Evolutionary conservation across 768 basidiomycete genomes (phyloP), one percentile per base, ranked within the genome.

Genomic region (Calvatia gigantea): DNA sequence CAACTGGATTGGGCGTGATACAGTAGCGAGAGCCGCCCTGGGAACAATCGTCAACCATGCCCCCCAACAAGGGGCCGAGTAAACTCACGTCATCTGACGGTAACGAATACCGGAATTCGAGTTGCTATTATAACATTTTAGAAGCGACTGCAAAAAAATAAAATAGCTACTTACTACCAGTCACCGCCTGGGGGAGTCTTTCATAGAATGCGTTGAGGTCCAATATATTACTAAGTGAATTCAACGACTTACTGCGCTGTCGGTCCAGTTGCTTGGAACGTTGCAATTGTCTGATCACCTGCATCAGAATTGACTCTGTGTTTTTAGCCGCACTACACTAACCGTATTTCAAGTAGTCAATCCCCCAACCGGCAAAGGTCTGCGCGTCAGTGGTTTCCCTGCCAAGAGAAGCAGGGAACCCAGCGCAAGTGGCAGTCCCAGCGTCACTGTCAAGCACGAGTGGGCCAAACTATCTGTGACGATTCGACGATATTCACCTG

Each of bases 341-440:
- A 74, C 80, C 80, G 62, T 83, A 82, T 72, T 82, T 82, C 55
- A 83, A 64, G 62, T 81, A 82, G 58, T 83, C 82, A 38, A 84
- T 72, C 5, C 77, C 79, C 82, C 82, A 84, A 25, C 71, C 72
- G 50, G 62, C 70, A 61, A 78, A 84, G 4, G 81, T 81, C 19
- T 72, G 66, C 1, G 81, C 82, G 64, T 83, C 82, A 31, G 77
- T 65, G 9, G 47, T 58, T 60, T 84, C 82, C 45, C 70, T 68
- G 12, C 78, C 79, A 11, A 83, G 64, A 1, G 81, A 83, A n/a
- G 73, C 81, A n/a, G 82, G 81, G 61, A 63, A 83, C 23, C 79
- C 79, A 25, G 79, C 73, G 52, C 82, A 83, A 2, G 81, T 83
- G 5, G 65, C 62, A 0, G 75, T 78, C 2, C 82, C 82, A 15